phyloP scores from a whole-genome alignment of 805 yeast genomes.

The Kuraishia cidri region DNA sequence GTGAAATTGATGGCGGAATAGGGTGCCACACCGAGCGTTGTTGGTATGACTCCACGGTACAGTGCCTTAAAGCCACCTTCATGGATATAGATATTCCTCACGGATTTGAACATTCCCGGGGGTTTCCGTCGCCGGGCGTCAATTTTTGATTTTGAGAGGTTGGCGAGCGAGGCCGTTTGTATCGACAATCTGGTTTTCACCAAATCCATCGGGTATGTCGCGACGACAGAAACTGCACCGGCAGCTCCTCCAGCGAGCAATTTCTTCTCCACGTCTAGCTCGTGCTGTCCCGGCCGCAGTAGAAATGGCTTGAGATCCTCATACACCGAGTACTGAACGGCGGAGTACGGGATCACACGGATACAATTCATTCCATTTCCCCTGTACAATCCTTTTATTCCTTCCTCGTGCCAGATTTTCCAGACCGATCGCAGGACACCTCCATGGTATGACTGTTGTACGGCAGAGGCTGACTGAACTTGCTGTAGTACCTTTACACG shows the following conservation, averaged over 20 bases:
- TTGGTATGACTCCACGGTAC: constrained; percentile 84
- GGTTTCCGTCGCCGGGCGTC: constrained; percentile 28
- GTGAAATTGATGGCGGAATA: constrained; percentile 92
- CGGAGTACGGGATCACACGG: constrained; percentile 87
- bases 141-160: constrained; percentile 33
- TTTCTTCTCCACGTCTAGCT: constrained; percentile 47
- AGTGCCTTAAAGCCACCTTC: constrained; percentile 82
- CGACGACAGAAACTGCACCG: constrained; percentile 71
- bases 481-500: constrained; percentile 88
- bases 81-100: constrained; percentile 46
- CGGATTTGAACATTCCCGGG: constrained; percentile 61
- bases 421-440: constrained; percentile 71
- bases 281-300: constrained; percentile 16
- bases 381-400: constrained; percentile 80
- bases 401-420: constrained; percentile 84
- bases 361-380: constrained; percentile 90
- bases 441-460: constrained; percentile 36
- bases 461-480: constrained; percentile 56
- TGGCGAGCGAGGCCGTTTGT: constrained; percentile 65
- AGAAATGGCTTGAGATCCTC: constrained; percentile 44
- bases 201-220: constrained; percentile 88
- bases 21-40: constrained; percentile 91
- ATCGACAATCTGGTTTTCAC: constrained; percentile 84
- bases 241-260: constrained; percentile 73
- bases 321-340: constrained; percentile 86